Base-by-base conservation (phyloP, 176 grass and related monocot genomes). In the Hsuehochloa calcarea region DNA sequence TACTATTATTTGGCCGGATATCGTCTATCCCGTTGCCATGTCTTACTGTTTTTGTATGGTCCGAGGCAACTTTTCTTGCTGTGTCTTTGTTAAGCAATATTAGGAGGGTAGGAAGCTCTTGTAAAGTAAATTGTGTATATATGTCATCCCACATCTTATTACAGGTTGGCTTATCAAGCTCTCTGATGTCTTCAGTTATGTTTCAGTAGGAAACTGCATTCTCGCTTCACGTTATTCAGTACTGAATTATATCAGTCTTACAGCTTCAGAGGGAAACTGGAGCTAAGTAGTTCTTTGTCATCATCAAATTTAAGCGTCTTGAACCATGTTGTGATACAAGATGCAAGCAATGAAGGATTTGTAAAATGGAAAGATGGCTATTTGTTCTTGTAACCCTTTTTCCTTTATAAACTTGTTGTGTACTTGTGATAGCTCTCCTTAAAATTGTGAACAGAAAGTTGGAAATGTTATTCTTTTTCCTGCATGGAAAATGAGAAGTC, bases 51-150 rank as follows among this genome's bases (percentile, higher is more conserved):
- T 49, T 55, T 70, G 37, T 79, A 51, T 84, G 68, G 25, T 84
- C 27, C 22, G 65, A 68, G 67, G 67, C 66, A 78, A 74, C 22
- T 20, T 49, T 68, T 80, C 61, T 49, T 85, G 82, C 59, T 85
- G 27, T 80, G 72, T 75, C 82, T 68, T 80, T 80, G 58, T 55
- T 79, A 35, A 74, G 65, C 72, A 74, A 66, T 27, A 69, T 61
- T 85, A 85, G 88, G 70, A 81, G 82, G 88, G 16, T 75, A 85
- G 77, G 77, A 81, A 75, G 82, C 64, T 63, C 70, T 74, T 85
- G 88, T 89, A 85, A 80, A 81, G 72, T 84, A 81, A 85, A 89
- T 51, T 68, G 69, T 85, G 82, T 65, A 85, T 89, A 85, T 85
- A 75, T 61, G 87, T 40, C 75, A 61, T 80, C 47, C 74, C 61